Conservation (phyloP, 202 grass and related monocot species). For the Schoenoplectus triqueter region DNA sequence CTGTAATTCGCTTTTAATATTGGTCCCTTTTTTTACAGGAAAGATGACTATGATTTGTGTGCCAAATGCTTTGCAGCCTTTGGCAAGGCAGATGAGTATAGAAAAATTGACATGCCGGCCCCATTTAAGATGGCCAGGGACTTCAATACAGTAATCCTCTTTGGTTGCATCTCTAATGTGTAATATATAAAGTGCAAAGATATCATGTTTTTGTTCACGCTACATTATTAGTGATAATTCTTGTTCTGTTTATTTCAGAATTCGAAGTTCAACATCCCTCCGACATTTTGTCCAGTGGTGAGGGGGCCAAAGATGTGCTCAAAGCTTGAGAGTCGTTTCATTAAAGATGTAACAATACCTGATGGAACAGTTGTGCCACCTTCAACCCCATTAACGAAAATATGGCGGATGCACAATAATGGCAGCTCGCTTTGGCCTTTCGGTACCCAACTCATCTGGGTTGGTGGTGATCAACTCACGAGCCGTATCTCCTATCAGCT, state of each 20-base stretch:
- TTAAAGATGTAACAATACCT: conserved; percentile 66
- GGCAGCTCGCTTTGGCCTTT: conserved; percentile 64
- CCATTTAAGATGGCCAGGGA: background rate
- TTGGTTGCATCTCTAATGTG: background rate
- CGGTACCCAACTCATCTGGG: conserved; percentile 67
- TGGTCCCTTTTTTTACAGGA: conserved; percentile 55
- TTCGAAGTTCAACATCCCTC: background rate
- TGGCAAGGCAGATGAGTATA: conserved; percentile 72
- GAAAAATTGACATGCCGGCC: conserved; percentile 55
- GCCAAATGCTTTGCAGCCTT: conserved; percentile 54
- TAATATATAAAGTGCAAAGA: conserved; percentile 9
- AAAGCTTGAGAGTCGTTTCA: conserved; percentile 57
- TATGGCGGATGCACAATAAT: conserved; percentile 82
- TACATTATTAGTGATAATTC: conserved; percentile 23
- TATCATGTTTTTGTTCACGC: conserved; percentile 17
- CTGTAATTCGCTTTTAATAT: conserved; percentile 37
- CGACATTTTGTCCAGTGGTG: background rate
- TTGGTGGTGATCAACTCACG: conserved; percentile 64
- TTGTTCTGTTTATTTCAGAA: conserved; percentile 45
- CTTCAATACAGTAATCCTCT: conserved; percentile 22
- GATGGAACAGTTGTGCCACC: conserved; percentile 80
- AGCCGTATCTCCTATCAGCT: conserved; percentile 42
- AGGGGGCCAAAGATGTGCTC: conserved; percentile 14
- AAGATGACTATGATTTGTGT: conserved; percentile 84
- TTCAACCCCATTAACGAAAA: conserved; percentile 66